These are phyloP conservation scores for Coniochaeta hoffmannii DNA, from an alignment of 2,329 filamentous ascomycete genomes.

Conservation along the genomic window DNA sequence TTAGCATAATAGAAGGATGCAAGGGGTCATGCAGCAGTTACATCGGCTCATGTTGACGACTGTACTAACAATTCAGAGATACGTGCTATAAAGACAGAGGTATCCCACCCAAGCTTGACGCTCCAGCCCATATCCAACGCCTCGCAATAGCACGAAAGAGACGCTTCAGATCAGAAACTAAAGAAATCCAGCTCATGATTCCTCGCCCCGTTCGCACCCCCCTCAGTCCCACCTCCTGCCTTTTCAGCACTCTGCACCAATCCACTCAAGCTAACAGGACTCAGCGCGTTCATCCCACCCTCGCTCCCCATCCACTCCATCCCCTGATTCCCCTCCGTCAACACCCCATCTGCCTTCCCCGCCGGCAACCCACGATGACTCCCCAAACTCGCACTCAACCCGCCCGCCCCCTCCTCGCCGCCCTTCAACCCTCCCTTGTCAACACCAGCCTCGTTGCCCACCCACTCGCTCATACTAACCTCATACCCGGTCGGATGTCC, in stretches of 20 bases:
- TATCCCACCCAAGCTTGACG: neutral
- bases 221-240: conserved; percentile 12
- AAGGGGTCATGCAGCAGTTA: too few species aligned
- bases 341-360: conserved; percentile 2
- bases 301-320: conserved; percentile 19
- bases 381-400: neutral
- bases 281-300: conserved; percentile 12
- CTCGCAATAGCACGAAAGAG: neutral
- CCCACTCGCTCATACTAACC: neutral
- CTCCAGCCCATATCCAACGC: neutral
- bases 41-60: too few species aligned
- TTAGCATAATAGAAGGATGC: too few species aligned
- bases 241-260: conserved; percentile 23
- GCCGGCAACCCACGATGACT: neutral
- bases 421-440: neutral
- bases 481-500: neutral
- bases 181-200: conserved; percentile 34
- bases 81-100: neutral
- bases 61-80: too few species aligned
- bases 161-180: conserved; percentile 19
- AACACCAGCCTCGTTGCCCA: neutral
- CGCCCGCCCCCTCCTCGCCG: neutral
- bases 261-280: conserved; percentile 23
- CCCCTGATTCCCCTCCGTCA: neutral
- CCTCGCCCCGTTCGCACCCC: conserved; percentile 11